Evolutionary conservation across 768 basidiomycete species (phyloP).

Genomic region (Auricularia heimuer): DNA sequence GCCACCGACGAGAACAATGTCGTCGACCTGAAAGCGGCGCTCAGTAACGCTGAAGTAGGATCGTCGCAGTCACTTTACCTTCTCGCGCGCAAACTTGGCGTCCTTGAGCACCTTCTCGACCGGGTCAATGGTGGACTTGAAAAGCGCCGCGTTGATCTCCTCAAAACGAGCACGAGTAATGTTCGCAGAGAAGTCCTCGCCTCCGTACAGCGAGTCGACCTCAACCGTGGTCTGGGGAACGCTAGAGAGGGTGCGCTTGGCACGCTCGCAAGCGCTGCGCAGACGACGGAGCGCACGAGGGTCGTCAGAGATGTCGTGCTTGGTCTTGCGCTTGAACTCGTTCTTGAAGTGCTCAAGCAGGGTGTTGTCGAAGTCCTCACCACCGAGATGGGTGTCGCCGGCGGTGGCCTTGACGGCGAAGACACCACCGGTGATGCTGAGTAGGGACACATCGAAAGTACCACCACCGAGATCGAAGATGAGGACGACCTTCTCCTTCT

Average conservation of each 20-base stretch:
- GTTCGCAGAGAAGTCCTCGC: constrained; percentile 96
- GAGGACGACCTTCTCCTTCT: constrained; percentile 86
- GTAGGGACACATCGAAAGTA: constrained; percentile 94
- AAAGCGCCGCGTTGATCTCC: constrained; percentile 89
- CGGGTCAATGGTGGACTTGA: constrained; percentile 87
- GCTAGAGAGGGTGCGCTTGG: constrained; percentile 95
- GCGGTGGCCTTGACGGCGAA: constrained; percentile 98
- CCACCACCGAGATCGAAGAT: constrained; percentile 99
- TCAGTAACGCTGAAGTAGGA: too few relatives aligned
- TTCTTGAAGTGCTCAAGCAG: constrained; percentile 95
- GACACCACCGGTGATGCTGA: constrained; percentile 95
- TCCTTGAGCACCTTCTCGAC: constrained; percentile 98
- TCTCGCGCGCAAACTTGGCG: constrained; percentile 94
- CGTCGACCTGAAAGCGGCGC: constrained; percentile 48
- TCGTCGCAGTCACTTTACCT: constrained; percentile 36
- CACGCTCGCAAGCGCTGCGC: constrained; percentile 95
- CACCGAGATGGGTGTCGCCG: constrained; percentile 96
- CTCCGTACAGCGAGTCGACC: constrained; percentile 96
- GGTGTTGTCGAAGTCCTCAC: constrained; percentile 97
- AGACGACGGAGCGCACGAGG: constrained; percentile 94
- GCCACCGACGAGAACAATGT: constrained; percentile 96
- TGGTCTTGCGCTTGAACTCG: constrained; percentile 96
- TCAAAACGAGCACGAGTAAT: constrained; percentile 98
- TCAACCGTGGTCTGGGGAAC: constrained; percentile 95
- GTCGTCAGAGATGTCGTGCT: constrained; percentile 90